Evolutionary conservation across 1,139 yeast genomes (phyloP).

Genomic region (Zygosaccharomyces sapae): DNA sequence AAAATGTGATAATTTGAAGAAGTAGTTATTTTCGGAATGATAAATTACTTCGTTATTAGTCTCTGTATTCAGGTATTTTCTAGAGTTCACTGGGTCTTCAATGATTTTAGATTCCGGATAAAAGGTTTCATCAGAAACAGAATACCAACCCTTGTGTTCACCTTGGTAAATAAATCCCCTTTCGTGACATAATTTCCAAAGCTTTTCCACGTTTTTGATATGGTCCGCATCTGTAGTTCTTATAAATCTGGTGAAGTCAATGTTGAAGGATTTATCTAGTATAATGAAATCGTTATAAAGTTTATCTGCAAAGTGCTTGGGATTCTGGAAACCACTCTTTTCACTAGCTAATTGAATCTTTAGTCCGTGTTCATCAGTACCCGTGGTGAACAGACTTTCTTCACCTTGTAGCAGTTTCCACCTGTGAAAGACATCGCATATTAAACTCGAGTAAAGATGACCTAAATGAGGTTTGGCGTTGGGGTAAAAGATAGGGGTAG

Average conservation of each 20-base stretch:
- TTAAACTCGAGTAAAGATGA: conserved; percentile 81
- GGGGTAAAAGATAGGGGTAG: conserved; percentile 95
- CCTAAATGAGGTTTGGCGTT: conserved; percentile 96
- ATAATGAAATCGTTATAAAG: conserved; percentile 60
- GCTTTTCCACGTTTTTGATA: conserved; percentile 51
- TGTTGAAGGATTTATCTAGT: conserved; percentile 54
- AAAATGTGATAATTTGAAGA: conserved; percentile 66
- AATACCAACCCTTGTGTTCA: conserved; percentile 89
- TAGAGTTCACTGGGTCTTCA: conserved; percentile 33
- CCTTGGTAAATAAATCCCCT: conserved; percentile 77
- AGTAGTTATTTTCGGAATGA: conserved; percentile 81
- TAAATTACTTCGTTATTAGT: conserved; percentile 70
- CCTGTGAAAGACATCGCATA: conserved; percentile 72
- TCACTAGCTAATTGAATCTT: conserved; percentile 79
- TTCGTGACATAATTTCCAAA: conserved; percentile 62
- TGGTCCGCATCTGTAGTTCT: conserved; percentile 90
- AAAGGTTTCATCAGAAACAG: conserved; percentile 90
- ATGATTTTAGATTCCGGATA: conserved; percentile 78
- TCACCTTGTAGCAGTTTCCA: conserved; percentile 58
- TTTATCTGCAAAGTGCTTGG: conserved; percentile 68
- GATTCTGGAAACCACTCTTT: conserved; percentile 43
- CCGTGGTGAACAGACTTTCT: conserved; percentile 65
- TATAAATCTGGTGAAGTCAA: conserved; percentile 71
- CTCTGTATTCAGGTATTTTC: conserved; percentile 55
- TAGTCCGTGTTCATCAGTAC: conserved; percentile 96